Conservation (phyloP, 257 asterid species). For the Gentiana straminea region DNA sequence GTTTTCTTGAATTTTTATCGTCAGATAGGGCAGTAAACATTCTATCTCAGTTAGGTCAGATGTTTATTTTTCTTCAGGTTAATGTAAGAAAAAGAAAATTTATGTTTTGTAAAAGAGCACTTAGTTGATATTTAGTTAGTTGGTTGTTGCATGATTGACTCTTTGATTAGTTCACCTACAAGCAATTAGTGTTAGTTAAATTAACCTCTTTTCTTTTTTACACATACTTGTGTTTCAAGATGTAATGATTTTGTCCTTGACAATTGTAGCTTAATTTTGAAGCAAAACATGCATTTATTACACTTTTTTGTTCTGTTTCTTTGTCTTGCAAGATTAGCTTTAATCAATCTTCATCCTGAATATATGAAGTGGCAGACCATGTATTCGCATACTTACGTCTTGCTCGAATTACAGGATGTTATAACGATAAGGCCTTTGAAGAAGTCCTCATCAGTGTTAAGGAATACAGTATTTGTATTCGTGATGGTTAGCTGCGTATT, state of each 20-base stretch:
- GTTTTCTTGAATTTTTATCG: not conserved
- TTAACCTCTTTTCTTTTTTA: not conserved
- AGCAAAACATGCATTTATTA: not conserved
- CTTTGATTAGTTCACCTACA: not conserved
- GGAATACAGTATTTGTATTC: slow-evolving; percentile 57
- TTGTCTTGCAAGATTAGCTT: not conserved
- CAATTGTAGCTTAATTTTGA: not conserved
- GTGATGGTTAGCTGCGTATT: slow-evolving; percentile 63
- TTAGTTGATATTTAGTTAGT: not conserved
- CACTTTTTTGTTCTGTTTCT: not conserved
- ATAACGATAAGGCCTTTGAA: slow-evolving; percentile 59
- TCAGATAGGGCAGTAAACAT: not conserved
- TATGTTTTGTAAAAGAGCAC: not conserved
- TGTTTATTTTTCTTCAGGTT: not conserved
- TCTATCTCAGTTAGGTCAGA: not conserved
- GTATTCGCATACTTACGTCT: slow-evolving; percentile 10
- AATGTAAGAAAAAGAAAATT: not conserved
- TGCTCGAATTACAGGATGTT: slow-evolving; percentile 36
- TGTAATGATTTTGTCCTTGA: not conserved
- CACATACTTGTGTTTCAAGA: not conserved
- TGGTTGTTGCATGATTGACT: not conserved
- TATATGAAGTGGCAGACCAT: no score
- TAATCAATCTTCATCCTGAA: not conserved
- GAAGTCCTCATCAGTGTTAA: slow-evolving; percentile 53
- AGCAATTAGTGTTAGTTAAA: not conserved